Percentiles rank a stretch among this genome's conserved stretches.
phyloP scores from a whole-genome alignment of 2,329 filamentous ascomycete species.

The Leptographium radiaticola region DNA sequence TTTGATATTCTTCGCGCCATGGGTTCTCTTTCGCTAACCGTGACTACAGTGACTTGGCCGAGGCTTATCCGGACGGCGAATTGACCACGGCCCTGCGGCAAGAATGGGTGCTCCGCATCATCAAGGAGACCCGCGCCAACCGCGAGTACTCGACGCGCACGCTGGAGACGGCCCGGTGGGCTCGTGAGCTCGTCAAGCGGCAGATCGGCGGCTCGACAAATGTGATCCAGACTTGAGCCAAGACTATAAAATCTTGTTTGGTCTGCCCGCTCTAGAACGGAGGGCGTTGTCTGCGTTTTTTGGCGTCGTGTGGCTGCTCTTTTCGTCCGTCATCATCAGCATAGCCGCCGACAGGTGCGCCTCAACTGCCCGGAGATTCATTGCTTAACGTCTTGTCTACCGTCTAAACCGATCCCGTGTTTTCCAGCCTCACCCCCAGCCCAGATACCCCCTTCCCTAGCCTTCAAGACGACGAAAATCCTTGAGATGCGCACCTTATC shows the following conservation, averaged over 20 bases:
- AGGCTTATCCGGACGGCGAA: constrained; percentile 85
- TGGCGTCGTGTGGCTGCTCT: not conserved
- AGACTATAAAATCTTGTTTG: not conserved
- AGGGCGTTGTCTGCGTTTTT: not conserved
- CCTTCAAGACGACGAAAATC: not conserved
- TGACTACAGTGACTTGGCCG: constrained; percentile 65
- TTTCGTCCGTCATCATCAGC: not conserved
- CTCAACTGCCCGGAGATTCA: not conserved
- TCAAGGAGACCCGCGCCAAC: constrained; percentile 84
- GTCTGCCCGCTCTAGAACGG: not conserved
- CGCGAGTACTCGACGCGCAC: constrained; percentile 76
- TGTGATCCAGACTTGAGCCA: constrained; percentile 36
- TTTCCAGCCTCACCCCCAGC: not conserved
- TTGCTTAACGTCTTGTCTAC: not conserved
- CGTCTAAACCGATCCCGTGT: not conserved
- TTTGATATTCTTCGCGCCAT: not conserved
- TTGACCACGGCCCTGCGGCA: constrained; percentile 73
- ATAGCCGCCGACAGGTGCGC: not conserved
- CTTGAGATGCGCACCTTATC: not conserved
- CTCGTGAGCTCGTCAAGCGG: constrained; percentile 92
- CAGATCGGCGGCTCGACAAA: constrained; percentile 49
- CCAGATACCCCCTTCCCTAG: not conserved
- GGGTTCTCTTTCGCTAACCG: not conserved
- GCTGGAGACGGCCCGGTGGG: constrained; percentile 91
- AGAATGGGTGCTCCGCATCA: constrained; percentile 80